Base-by-base conservation (phyloP, 148 eudicot species). In the Fallopia convolvulus region DNA sequence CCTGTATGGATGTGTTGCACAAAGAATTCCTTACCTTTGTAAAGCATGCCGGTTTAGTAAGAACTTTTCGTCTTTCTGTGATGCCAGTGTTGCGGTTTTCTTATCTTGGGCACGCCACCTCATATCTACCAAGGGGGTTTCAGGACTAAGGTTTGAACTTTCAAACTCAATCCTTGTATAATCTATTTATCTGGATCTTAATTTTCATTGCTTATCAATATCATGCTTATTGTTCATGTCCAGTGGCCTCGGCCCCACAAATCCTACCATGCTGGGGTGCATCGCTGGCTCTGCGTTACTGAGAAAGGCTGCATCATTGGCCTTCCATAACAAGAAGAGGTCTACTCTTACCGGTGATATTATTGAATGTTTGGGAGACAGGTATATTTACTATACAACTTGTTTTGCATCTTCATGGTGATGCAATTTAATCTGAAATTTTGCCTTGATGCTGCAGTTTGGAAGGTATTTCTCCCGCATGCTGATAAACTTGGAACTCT, bases 311-410 rank as follows among this genome's bases (percentile, higher is more conserved):
- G 97, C 99, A 60, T 82, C 89, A 13, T 79, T 75, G 44, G 93
- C 99, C 8, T 92, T 88, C 77, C 82, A 86, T 81, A 82, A 80
- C 36, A 91, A 91, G 82, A 86, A 75, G 86, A 90, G 97, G 78
- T 92, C 99, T 0, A 95, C 97, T 4, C 90, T 95, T 11, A 92
- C 99, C 4, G 82, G 78, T 44, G 97, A 95, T 80, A 95, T 92
- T 65, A 95, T 92, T 13, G 93, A 92, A 81, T 87, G 83, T 86
- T 83, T 95, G 85, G 97, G 97, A 70, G 83, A 78, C 80, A 92
- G 97, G 99, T 95, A 21, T 20, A 36, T 12, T 8, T 40, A 68
- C 17, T 30, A 15, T 7, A 30, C 46, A 47, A 9, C 68, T 68
- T 73, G 30, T 20, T 17, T 44, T 39, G 48, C 17, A 21, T 6